phyloP scores from a whole-genome alignment of 768 basidiomycete genomes.

The Lepiota subincarnata region DNA sequence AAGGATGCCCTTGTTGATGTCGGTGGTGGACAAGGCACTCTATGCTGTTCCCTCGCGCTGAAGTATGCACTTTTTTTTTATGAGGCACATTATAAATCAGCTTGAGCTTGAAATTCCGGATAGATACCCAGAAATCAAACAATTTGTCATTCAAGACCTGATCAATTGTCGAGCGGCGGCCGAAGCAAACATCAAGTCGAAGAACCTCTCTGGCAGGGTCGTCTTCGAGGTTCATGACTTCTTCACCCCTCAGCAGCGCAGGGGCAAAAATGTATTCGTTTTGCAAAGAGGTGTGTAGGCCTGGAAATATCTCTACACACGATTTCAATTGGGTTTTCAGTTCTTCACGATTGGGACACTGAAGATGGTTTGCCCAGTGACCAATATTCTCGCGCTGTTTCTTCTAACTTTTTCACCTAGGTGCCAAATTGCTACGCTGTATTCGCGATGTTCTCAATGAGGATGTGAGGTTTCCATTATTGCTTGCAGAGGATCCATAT shows the following conservation, averaged over 20 bases:
- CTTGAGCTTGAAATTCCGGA: neutral
- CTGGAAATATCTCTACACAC: too few relatives aligned
- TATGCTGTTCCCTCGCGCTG: slow-evolving; percentile 24
- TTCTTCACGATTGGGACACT: slow-evolving; percentile 36
- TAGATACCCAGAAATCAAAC: slow-evolving; percentile 34
- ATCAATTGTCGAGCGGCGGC: slow-evolving; percentile 31
- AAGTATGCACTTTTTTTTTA: slow-evolving; percentile 20
- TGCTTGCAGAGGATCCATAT: neutral
- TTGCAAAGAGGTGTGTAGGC: slow-evolving; percentile 30
- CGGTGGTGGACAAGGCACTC: slow-evolving; percentile 26
- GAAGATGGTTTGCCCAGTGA: slow-evolving; percentile 21
- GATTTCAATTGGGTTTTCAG: slow-evolving; percentile 11
- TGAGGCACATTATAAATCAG: too few relatives aligned
- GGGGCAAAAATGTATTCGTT: slow-evolving; percentile 35
- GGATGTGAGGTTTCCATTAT: slow-evolving; percentile 15
- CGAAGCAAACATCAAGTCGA: slow-evolving; percentile 29
- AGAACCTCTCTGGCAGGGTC: slow-evolving; percentile 26
- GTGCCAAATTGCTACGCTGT: slow-evolving; percentile 33
- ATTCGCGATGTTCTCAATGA: slow-evolving; percentile 25
- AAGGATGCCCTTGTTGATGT: slow-evolving; percentile 37
- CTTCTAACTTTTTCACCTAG: slow-evolving; percentile 11
- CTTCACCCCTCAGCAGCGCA: slow-evolving; percentile 37
- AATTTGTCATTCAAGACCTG: slow-evolving; percentile 35
- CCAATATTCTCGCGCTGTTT: neutral
- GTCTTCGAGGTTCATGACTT: slow-evolving; percentile 36